These are phyloP conservation scores for Leccinum subtestaceum DNA, from an alignment of 768 basidiomycete genomes.

Conservation along the genomic window DNA sequence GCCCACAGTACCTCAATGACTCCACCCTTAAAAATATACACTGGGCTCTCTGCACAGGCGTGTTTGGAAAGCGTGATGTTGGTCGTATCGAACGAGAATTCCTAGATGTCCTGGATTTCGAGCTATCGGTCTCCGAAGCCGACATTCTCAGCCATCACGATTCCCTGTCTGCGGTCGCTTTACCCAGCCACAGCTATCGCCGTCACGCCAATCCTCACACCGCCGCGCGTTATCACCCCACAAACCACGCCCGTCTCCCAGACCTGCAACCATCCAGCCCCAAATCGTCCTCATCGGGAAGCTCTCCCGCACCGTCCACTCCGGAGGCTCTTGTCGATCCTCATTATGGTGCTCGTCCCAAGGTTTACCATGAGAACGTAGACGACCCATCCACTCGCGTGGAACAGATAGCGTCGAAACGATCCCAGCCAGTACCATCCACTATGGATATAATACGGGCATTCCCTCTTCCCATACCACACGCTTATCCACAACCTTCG, in stretches of 20 bases:
- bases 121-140: conserved; percentile 60
- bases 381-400: conserved; percentile 29
- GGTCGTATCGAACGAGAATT: conserved; percentile 82
- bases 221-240: conserved; percentile 15
- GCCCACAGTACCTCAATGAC: conserved; percentile 73
- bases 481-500: conserved; percentile 19
- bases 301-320: conserved; percentile 34
- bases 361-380: conserved; percentile 28
- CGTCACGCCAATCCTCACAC: conserved; percentile 25
- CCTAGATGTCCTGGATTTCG: conserved; percentile 75
- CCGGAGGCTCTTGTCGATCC: conserved; percentile 26
- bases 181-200: conserved; percentile 27
- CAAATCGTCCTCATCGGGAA: conserved; percentile 36
- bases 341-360: conserved; percentile 19
- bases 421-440: conserved; percentile 25
- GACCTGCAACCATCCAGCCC: conserved; percentile 43
- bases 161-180: conserved; percentile 30
- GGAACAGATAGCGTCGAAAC: conserved; percentile 24
- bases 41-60: conserved; percentile 83
- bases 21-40: conserved; percentile 89
- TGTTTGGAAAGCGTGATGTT: conserved; percentile 78
- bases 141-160: conserved; percentile 54
- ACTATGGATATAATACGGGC: conserved; percentile 45
- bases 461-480: conserved; percentile 46
- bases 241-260: conserved; percentile 34